phyloP scores from a whole-genome alignment of 108 stramenopile genomes.

The Cyclostephanos invisitatus region DNA sequence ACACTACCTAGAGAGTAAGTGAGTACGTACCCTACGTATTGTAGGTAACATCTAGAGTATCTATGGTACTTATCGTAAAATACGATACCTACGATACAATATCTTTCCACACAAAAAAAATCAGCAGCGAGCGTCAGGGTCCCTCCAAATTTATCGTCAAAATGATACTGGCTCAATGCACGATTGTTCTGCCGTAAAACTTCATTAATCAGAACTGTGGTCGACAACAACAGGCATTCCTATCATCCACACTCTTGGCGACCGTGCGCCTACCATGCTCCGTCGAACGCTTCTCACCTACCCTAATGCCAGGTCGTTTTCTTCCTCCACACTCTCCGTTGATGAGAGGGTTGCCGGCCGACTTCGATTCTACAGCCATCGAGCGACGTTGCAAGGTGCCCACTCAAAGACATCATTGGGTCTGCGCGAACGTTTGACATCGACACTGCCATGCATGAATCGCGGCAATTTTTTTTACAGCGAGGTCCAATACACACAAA shows the following conservation, averaged over 20 bases:
- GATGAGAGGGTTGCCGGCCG: conserved; percentile 2
- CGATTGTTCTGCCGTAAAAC: neutral
- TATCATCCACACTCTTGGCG: neutral
- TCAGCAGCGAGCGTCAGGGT: too few species aligned
- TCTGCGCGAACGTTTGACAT: neutral
- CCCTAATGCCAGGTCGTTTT: neutral
- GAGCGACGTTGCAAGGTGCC: conserved; percentile 1
- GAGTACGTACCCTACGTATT: too few species aligned
- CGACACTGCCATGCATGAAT: neutral
- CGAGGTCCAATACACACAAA: conserved; percentile 17
- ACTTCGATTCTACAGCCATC: neutral
- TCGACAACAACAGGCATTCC: neutral
- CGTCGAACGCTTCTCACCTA: conserved; percentile 6
- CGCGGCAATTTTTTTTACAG: neutral
- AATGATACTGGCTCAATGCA: neutral
- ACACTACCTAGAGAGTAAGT: too few species aligned
- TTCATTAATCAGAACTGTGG: neutral
- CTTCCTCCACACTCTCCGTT: neutral
- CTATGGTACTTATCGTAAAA: too few species aligned
- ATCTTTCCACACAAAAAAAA: too few species aligned
- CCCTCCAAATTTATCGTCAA: too few species aligned
- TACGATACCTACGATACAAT: too few species aligned
- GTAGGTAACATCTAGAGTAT: too few species aligned
- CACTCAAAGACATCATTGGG: neutral
- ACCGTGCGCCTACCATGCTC: conserved; percentile 3